Evolutionary conservation across 2,329 filamentous ascomycete genomes (phyloP), one percentile per base, ranked within the genome.

Genomic region (Kalmusia sp.): DNA sequence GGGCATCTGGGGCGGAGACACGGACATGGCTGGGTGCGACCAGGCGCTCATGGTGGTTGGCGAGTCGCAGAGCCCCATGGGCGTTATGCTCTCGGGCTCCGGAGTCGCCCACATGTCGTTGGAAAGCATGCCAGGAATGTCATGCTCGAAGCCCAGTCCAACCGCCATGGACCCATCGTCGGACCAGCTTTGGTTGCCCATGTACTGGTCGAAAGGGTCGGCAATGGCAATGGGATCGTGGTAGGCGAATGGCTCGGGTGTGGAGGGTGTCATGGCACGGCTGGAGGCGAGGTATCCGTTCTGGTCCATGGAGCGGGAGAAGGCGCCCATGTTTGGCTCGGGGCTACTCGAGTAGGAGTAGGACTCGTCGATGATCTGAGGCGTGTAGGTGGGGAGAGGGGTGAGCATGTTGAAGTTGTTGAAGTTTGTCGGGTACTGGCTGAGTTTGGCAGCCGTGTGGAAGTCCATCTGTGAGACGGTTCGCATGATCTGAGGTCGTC

Each of bases 381-480:
- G 46, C 6, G 53, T 46, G 52, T 68, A 68, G 9, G 63, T 65
- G 48, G 58, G 63, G 2, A 71, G 64, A 17, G 66, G 67, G 2
- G 59, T 65, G 39, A 71, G 67, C 54, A 64, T 66, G 8, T 66
- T 59, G 31, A 63, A 57, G 17, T 57, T 59, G 19, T 62, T 58
- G 30, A 69, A 64, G 28, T 57, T 51, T 11, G 62, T 43, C 9
- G 53, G 54, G 30, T 67, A 64, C 27, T 68, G 57, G 44, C 59
- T 58, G 51, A 68, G 59, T 37, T 71, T 70, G 15, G 59, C 59
- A 7, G 67, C 59, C 21, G 64, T 61, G 41, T 62, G 57, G 24
- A 69, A 64, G 45, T 70, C 67, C 51, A 71, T 70, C 37, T 66
- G 66, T 6, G 67, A 65, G 14, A 63, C 53, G 3, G 63, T 52